A percentile compares a stretch with the other conserved stretches of the same genome.
phyloP scores from a whole-genome alignment of 768 basidiomycete genomes.

The Amanita rubescens region DNA sequence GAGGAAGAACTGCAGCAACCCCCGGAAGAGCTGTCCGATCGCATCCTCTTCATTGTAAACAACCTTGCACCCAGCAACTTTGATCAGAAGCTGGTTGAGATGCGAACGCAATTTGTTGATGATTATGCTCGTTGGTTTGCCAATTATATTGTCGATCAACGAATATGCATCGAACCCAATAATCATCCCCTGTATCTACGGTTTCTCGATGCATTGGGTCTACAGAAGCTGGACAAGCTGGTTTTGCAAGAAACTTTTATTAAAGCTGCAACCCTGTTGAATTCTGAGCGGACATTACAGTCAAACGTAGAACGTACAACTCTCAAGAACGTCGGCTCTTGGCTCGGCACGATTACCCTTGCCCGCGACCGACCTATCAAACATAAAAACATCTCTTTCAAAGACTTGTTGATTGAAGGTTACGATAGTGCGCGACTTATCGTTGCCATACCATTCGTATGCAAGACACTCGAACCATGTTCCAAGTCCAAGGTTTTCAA shows the following conservation, averaged over 20 bases:
- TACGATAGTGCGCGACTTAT: conserved; percentile 87
- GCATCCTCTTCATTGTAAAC: conserved; percentile 96
- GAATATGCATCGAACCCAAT: conserved; percentile 93
- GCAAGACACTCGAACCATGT: conserved; percentile 91
- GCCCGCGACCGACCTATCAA: conserved; percentile 90
- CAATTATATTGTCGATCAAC: conserved; percentile 93
- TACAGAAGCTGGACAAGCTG: conserved; percentile 57
- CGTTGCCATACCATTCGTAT: conserved; percentile 96
- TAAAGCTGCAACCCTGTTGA: conserved; percentile 81
- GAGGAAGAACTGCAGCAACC: conserved; percentile 62
- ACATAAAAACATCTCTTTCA: conserved; percentile 91
- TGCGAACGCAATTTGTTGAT: conserved; percentile 79
- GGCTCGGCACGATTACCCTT: conserved; percentile 91
- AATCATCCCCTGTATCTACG: conserved; percentile 94
- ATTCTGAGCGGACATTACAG: conserved; percentile 85
- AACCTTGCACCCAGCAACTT: conserved; percentile 95
- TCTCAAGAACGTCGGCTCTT: conserved; percentile 91
- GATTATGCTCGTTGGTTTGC: conserved; percentile 92
- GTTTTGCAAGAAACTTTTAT: conserved; percentile 91
- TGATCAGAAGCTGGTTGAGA: conserved; percentile 78
- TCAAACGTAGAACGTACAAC: conserved; percentile 78
- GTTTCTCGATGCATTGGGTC: conserved; percentile 80
- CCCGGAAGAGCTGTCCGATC: conserved; percentile 84
- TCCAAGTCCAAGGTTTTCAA: conserved; percentile 87
- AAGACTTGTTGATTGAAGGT: conserved; percentile 94